phyloP scores from a whole-genome alignment of 768 basidiomycete species.

The Psilocybe tampanensis region DNA sequence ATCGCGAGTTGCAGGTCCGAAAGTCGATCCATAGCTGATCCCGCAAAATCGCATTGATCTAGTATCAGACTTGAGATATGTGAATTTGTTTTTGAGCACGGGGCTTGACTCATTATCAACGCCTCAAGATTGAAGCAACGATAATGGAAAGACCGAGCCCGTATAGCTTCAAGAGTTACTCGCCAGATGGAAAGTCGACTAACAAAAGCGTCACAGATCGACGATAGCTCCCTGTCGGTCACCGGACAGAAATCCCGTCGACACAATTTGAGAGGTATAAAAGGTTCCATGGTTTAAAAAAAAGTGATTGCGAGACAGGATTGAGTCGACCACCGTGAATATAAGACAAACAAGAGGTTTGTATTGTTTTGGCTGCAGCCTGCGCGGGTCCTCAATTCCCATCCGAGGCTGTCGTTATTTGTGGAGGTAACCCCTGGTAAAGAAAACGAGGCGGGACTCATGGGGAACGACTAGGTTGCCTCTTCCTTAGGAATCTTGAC shows the following conservation, averaged over 20 bases:
- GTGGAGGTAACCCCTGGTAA: not conserved
- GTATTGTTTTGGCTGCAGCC: constrained; percentile 33
- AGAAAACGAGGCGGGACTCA: not conserved
- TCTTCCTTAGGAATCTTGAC: not conserved
- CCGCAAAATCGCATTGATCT: constrained; percentile 57
- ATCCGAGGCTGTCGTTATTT: not conserved
- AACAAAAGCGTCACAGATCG: constrained; percentile 45
- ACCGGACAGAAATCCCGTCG: constrained; percentile 41
- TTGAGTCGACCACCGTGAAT: constrained; percentile 50
- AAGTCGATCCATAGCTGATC: constrained; percentile 51
- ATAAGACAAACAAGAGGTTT: constrained; percentile 47
- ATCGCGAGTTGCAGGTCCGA: constrained; percentile 48
- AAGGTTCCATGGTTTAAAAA: constrained; percentile 61
- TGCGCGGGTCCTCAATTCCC: constrained; percentile 28
- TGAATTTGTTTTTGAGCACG: not conserved
- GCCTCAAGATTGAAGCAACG: constrained; percentile 62
- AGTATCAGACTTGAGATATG: not conserved
- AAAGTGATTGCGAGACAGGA: constrained; percentile 48
- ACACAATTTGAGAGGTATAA: constrained; percentile 46
- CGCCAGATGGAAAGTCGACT: constrained; percentile 45
- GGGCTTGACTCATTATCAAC: constrained; percentile 44
- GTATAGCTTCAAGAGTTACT: constrained; percentile 61
- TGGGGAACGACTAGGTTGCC: not conserved
- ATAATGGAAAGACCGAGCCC: constrained; percentile 59
- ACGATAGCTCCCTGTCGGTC: constrained; percentile 45